A percentile compares a stretch with the other conserved stretches of the same genome.
Conservation (phyloP, 768 basidiomycete species). For the Lactarius vividus region DNA sequence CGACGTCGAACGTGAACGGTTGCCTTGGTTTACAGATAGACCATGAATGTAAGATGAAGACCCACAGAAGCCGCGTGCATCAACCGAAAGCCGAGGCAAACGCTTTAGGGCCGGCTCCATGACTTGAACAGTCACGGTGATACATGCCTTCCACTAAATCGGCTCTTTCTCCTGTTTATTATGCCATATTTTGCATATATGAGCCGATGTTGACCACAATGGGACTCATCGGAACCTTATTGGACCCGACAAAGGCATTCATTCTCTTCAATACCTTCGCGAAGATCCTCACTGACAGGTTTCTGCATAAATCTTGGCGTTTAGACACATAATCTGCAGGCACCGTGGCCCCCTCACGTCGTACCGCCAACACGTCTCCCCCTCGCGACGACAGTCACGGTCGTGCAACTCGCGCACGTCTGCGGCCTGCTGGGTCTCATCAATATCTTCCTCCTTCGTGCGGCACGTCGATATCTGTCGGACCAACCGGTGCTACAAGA, state of each 20-base stretch:
- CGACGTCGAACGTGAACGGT: slow-evolving; percentile 44
- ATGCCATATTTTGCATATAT: slow-evolving; percentile 67
- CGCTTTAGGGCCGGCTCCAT: slow-evolving; percentile 32
- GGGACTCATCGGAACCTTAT: slow-evolving; percentile 64
- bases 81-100: slow-evolving; percentile 2
- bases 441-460: slow-evolving; percentile 63
- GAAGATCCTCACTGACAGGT: slow-evolving; percentile 10
- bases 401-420: slow-evolving; percentile 74
- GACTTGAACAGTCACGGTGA: not conserved
- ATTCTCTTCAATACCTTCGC: slow-evolving; percentile 28
- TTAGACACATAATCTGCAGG: slow-evolving; percentile 72
- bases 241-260: slow-evolving; percentile 60
- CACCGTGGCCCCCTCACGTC: slow-evolving; percentile 59
- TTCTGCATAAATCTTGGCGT: slow-evolving; percentile 2
- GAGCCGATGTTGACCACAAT: slow-evolving; percentile 65
- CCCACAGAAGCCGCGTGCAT: slow-evolving; percentile 20
- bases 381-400: slow-evolving; percentile 62
- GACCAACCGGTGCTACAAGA: slow-evolving; percentile 65
- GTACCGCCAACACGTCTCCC: slow-evolving; percentile 52
- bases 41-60: slow-evolving; percentile 51
- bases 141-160: slow-evolving; percentile 47
- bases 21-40: slow-evolving; percentile 69
- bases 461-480: slow-evolving; percentile 58
- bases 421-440: slow-evolving; percentile 71
- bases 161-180: slow-evolving; percentile 72